Evolutionary conservation across 148 eudicot species (phyloP).

Genomic region (Spergularia marina): DNA sequence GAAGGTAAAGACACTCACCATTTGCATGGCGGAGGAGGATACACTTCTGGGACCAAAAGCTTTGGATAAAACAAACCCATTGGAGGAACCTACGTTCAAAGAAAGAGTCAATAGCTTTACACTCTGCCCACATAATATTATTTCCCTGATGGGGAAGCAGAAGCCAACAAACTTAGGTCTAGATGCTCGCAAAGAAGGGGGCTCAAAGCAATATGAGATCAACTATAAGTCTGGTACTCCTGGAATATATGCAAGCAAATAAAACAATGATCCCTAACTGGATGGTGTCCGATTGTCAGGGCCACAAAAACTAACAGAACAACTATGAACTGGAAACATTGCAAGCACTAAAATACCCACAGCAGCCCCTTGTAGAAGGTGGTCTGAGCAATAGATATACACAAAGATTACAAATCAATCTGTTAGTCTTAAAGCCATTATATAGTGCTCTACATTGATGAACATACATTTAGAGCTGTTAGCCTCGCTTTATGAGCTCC

Average conservation of each 20-base stretch:
- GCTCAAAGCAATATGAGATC: neutral
- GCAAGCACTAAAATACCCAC: neutral
- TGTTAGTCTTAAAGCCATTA: neutral
- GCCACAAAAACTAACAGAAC: neutral
- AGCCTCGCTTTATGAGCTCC: slow-evolving; percentile 81
- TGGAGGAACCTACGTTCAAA: slow-evolving; percentile 77
- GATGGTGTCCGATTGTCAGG: neutral
- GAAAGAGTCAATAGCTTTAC: slow-evolving; percentile 16
- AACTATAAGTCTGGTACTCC: neutral
- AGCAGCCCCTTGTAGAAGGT: neutral
- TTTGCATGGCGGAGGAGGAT: slow-evolving; percentile 94
- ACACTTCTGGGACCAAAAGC: slow-evolving; percentile 92
- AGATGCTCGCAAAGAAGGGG: neutral
- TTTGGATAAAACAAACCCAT: slow-evolving; percentile 96
- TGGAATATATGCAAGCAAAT: neutral
- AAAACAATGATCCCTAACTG: neutral
- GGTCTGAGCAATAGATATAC: neutral
- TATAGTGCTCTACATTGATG: neutral
- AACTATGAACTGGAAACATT: neutral
- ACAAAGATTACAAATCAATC: neutral
- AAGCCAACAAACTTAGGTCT: neutral
- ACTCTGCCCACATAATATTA: neutral
- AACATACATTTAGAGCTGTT: slow-evolving; percentile 86
- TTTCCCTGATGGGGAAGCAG: neutral
- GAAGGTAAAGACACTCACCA: slow-evolving; percentile 52